Evolutionary conservation across 1,284 basidiomycete genomes (phyloP), one percentile per base, ranked within the genome.

Genomic region (Singerocomus rubriflavus): DNA sequence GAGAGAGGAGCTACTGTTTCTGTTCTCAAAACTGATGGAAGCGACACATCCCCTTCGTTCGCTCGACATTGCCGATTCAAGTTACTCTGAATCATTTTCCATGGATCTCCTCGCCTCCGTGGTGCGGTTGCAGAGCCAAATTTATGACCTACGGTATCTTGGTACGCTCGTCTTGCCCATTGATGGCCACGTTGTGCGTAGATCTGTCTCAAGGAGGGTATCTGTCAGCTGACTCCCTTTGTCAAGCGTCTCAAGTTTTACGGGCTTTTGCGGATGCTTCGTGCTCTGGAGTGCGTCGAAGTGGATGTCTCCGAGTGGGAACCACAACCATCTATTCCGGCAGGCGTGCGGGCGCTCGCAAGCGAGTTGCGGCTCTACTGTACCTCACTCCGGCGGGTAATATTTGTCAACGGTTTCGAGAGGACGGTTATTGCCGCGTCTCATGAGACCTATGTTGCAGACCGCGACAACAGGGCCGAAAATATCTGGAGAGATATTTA

Each of bases 251-350:
- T 85, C 35, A 68, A 70, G 34, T 80, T 85, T 61, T 85, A 84
- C 55, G 79, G 76, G 4, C 65, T 78, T 34, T 71, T 86, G 48
- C 77, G 78, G 71, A 74, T 71, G 21, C 68, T 85, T 16, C 70
- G 67, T 5, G 66, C 63, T 25, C 70, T 85, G 11, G 69, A 74
- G 53, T 80, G 78, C 52, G 58, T 82, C 37, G 84, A 85, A 55
- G 67, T 85, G 13, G 84, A 85, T 35, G 72, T 85, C 21, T 78
- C 78, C 13, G 76, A 79, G 41, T 86, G 84, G 84, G 73, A 75
- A 6, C 84, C 83, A 6, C 63, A 77, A 4, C 83, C 81, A 8
- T 64, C 70, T 16, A 70, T 75, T 38, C 71, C 72, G 2, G 66
- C 73, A 11, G 82, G 82, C 1, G 65, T 82, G 42, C 76, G 80